These are phyloP conservation scores for Diplodia corticola DNA, from an alignment of 2,329 filamentous ascomycete genomes.

Conservation along the genomic window DNA sequence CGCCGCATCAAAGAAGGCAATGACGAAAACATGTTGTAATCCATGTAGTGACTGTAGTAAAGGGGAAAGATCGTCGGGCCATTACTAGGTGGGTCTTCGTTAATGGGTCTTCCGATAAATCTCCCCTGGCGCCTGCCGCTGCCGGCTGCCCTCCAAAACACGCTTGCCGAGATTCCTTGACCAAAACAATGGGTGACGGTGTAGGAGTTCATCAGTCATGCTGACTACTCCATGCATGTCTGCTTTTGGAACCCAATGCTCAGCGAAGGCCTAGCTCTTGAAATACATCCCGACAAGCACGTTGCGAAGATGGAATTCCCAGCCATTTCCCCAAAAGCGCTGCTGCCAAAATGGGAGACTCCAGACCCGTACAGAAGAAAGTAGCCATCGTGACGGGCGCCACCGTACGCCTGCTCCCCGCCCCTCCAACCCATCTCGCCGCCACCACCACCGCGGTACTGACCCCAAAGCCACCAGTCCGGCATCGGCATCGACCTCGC, in stretches of 20 bases:
- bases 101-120: not conserved
- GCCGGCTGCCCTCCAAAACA: not conserved
- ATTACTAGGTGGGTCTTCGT: not conserved
- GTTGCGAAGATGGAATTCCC: not conserved
- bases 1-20: not conserved
- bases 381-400: conserved; percentile 47
- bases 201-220: not conserved
- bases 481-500: conserved; percentile 50
- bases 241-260: not conserved
- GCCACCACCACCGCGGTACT: not conserved
- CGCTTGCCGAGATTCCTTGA: not conserved
- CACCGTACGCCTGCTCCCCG: conserved; percentile 40
- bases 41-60: not conserved
- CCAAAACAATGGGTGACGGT: not conserved
- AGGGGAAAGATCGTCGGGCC: not conserved
- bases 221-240: not conserved
- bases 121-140: not conserved
- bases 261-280: not conserved
- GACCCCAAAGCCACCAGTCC: conserved; percentile 38
- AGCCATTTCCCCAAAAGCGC: no score
- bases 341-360: not conserved
- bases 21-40: not conserved
- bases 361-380: not conserved
- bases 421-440: not conserved
- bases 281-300: not conserved